phyloP scores from a whole-genome alignment of 2,329 filamentous ascomycete species.

The Phaeosphaeria sp. region DNA sequence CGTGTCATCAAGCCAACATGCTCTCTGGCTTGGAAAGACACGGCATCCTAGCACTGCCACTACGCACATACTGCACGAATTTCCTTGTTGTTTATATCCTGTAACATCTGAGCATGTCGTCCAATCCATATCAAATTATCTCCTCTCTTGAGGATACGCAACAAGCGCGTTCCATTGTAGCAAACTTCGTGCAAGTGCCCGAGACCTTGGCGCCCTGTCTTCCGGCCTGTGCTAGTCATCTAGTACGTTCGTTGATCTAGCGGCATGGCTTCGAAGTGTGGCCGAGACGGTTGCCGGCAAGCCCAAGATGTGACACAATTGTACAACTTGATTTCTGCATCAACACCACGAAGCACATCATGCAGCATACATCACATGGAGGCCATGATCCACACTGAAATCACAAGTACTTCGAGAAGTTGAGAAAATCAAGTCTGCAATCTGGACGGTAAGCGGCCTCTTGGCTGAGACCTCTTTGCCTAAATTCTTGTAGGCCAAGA shows the following conservation, averaged over 20 bases:
- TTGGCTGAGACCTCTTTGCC: neutral
- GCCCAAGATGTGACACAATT: neutral
- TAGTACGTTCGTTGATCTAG: neutral
- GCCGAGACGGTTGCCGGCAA: neutral
- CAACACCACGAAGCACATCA: neutral
- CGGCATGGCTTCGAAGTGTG: neutral
- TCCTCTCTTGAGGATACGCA: neutral
- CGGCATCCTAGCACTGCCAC: neutral
- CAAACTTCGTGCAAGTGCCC: neutral
- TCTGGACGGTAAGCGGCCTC: neutral
- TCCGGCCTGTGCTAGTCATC: neutral
- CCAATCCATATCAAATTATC: neutral
- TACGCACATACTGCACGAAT: constrained; percentile 7
- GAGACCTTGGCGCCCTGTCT: neutral
- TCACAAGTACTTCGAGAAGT: neutral
- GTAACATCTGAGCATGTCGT: neutral
- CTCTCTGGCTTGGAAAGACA: neutral
- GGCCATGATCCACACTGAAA: neutral
- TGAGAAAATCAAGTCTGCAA: neutral
- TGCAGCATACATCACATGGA: neutral
- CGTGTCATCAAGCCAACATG: neutral
- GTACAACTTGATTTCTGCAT: neutral
- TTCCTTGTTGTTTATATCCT: constrained; percentile 8
- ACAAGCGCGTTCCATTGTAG: neutral
- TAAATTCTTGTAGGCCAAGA: neutral